These are phyloP conservation scores for Ustilago nuda DNA, from an alignment of 1,284 basidiomycete species.

Conservation along the genomic window DNA sequence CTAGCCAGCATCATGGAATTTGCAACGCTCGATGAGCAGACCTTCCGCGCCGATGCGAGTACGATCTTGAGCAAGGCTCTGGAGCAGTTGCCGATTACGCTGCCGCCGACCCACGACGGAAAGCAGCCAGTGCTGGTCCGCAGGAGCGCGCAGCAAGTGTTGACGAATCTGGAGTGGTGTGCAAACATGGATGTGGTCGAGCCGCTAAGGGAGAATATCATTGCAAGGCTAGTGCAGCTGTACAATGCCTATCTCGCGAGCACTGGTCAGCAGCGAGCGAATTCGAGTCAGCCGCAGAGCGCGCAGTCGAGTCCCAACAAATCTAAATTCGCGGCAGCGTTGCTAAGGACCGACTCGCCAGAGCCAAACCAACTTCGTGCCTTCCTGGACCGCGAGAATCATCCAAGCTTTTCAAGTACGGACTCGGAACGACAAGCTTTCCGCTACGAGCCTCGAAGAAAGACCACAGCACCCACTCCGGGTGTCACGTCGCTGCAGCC, in stretches of 20 bases:
- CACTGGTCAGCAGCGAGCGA: slow-evolving; percentile 1
- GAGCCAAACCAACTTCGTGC: slow-evolving; percentile 30
- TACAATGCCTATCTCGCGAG: slow-evolving; percentile 22
- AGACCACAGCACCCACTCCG: slow-evolving; percentile 22
- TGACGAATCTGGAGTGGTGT: slow-evolving; percentile 51
- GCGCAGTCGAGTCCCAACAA: slow-evolving; percentile 20
- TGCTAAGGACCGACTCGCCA: slow-evolving; percentile 35
- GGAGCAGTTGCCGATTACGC: slow-evolving; percentile 33
- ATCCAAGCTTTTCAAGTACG: slow-evolving; percentile 32
- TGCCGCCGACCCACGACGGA: slow-evolving; percentile 39
- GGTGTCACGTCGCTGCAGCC: slow-evolving; percentile 17
- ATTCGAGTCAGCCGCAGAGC: slow-evolving; percentile 16
- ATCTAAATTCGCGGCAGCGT: slow-evolving; percentile 6
- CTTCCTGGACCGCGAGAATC: slow-evolving; percentile 27
- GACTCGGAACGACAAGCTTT: slow-evolving; percentile 23
- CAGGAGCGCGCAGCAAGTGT: slow-evolving; percentile 48
- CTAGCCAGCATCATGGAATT: slow-evolving; percentile 53
- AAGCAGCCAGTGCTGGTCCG: slow-evolving; percentile 33
- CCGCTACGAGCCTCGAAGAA: slow-evolving; percentile 40
- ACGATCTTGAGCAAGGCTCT: slow-evolving; percentile 54
- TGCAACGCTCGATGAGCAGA: slow-evolving; percentile 49
- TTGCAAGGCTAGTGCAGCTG: slow-evolving; percentile 39
- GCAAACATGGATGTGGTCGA: slow-evolving; percentile 52
- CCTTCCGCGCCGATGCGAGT: slow-evolving; percentile 56
- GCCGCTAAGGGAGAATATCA: slow-evolving; percentile 40